Percentiles rank a stretch among this genome's conserved stretches.
These are phyloP conservation scores for Phytophthora parvispora DNA, from an alignment of 352 stramenopile species.

Conservation along the genomic window DNA sequence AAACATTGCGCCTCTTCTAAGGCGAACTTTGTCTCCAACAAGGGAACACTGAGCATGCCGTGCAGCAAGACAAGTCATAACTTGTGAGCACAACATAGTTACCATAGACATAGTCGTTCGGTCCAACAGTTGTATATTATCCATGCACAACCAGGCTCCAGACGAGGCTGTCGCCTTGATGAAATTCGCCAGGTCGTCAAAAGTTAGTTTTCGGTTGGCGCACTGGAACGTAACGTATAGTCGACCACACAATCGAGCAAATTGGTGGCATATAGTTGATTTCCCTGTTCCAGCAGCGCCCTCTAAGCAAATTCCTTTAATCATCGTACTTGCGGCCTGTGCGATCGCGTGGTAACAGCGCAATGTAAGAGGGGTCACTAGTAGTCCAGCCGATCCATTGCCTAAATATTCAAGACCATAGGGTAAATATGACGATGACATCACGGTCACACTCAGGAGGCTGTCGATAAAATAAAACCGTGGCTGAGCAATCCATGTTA, in stretches of 20 bases:
- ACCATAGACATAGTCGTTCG: slow-evolving; percentile 28
- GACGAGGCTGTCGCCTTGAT: slow-evolving; percentile 59
- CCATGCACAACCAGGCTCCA: slow-evolving; percentile 68
- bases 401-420: slow-evolving; percentile 85
- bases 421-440: slow-evolving; percentile 52
- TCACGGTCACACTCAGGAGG: slow-evolving; percentile 56
- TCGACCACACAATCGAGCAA: slow-evolving; percentile 62
- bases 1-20: slow-evolving; percentile 64
- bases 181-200: slow-evolving; percentile 50
- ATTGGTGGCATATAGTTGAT: slow-evolving; percentile 43
- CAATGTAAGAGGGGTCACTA: slow-evolving; percentile 67
- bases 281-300: slow-evolving; percentile 56
- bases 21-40: slow-evolving; percentile 44
- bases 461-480: slow-evolving; percentile 74
- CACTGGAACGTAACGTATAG: slow-evolving; percentile 57
- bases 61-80: slow-evolving; percentile 47
- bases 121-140: slow-evolving; percentile 45
- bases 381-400: slow-evolving; percentile 48
- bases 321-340: slow-evolving; percentile 45
- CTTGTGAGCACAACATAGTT: slow-evolving; percentile 53
- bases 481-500: slow-evolving; percentile 72
- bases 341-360: slow-evolving; percentile 69
- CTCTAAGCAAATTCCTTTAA: slow-evolving; percentile 49
- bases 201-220: slow-evolving; percentile 24
- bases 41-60: slow-evolving; percentile 54